phyloP scores from a whole-genome alignment of 768 basidiomycete species.

The Scleroderma citrinum region DNA sequence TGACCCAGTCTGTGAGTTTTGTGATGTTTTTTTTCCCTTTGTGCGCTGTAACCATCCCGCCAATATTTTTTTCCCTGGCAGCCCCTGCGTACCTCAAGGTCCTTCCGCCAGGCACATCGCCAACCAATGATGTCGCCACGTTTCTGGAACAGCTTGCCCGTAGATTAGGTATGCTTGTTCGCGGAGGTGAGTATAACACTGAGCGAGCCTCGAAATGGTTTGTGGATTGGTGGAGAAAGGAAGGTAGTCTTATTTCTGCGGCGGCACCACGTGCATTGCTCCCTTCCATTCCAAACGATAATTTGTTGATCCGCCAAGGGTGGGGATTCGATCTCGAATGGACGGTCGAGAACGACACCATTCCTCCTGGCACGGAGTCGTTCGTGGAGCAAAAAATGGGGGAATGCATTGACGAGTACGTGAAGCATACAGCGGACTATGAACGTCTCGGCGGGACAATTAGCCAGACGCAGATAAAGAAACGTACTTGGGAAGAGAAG shows the following conservation, averaged over 20 bases:
- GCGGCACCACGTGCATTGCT: slow-evolving; percentile 29
- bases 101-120: slow-evolving; percentile 47
- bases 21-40: slow-evolving; percentile 3
- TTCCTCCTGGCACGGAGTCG: slow-evolving; percentile 12
- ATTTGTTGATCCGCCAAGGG: slow-evolving; percentile 38
- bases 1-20: slow-evolving; percentile 58
- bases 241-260: slow-evolving; percentile 56
- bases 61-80: slow-evolving; percentile 20
- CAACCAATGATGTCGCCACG: slow-evolving; percentile 53
- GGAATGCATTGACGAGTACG: slow-evolving; percentile 53
- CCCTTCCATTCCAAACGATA: neutral
- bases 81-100: slow-evolving; percentile 67
- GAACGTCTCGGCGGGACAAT: slow-evolving; percentile 51
- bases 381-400: slow-evolving; percentile 66
- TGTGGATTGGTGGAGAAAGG: slow-evolving; percentile 82
- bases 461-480: slow-evolving; percentile 70
- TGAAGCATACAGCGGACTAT: slow-evolving; percentile 39
- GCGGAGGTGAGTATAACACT: slow-evolving; percentile 68
- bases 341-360: slow-evolving; percentile 26
- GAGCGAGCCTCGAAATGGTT: slow-evolving; percentile 75
- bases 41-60: neutral
- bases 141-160: slow-evolving; percentile 67
- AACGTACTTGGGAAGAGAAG: slow-evolving; percentile 40
- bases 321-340: slow-evolving; percentile 89
- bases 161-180: slow-evolving; percentile 77